Evolutionary conservation across 1,284 basidiomycete species (phyloP).

Genomic region (Pterulicium gracile): DNA sequence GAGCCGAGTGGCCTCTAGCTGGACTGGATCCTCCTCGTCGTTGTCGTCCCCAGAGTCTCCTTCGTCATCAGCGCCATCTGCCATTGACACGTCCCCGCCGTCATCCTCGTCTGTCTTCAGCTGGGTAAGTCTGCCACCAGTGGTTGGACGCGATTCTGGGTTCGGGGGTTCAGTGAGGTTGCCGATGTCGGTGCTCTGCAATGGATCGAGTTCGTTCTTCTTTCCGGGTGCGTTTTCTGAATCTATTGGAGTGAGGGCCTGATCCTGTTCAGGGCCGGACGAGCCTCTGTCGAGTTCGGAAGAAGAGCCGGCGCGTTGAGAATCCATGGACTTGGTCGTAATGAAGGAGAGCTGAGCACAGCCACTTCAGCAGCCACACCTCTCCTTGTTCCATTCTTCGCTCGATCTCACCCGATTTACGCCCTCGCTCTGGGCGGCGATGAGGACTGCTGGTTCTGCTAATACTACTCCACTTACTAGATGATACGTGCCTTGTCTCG

Average conservation of each 20-base stretch:
- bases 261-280: conserved; percentile 46
- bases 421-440: not conserved
- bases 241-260: conserved; percentile 59
- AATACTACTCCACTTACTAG: not conserved
- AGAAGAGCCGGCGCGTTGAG: conserved; percentile 55
- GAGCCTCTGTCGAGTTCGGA: conserved; percentile 58
- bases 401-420: not conserved
- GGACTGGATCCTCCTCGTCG: conserved; percentile 72
- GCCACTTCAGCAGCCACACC: too few species aligned
- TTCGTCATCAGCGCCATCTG: conserved; percentile 58
- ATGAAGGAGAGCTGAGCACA: not conserved
- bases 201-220: conserved; percentile 65
- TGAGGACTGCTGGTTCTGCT: not conserved
- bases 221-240: conserved; percentile 67
- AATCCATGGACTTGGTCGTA: conserved; percentile 38
- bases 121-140: conserved; percentile 37
- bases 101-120: conserved; percentile 48
- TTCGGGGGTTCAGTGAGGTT: conserved; percentile 44
- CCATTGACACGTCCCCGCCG: conserved; percentile 64
- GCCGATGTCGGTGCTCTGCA: conserved; percentile 57
- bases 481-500: not conserved
- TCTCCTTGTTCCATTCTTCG: not conserved
- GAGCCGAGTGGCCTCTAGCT: conserved; percentile 66
- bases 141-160: conserved; percentile 29
- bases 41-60: conserved; percentile 61